A percentile compares a stretch with the other conserved stretches of the same genome.
These are phyloP conservation scores for Chytriomyces sp. DNA, from an alignment of 192 early-diverging fungal species.

Conservation along the genomic window DNA sequence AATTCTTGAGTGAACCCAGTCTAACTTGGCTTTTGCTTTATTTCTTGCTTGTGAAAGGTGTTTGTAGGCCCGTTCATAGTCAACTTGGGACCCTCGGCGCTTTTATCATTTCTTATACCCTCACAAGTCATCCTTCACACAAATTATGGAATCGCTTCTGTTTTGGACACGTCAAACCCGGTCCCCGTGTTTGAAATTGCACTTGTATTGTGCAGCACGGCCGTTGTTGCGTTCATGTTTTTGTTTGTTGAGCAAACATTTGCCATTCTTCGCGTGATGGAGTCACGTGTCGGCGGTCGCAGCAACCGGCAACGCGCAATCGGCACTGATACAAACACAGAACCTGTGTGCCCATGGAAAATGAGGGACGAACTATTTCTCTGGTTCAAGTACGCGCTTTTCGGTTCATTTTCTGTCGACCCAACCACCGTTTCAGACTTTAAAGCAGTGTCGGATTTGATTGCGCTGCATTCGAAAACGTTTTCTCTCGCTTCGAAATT, in stretches of 20 bases:
- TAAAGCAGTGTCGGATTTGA: not conserved
- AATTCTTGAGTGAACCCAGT: no score
- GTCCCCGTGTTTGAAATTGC: no score
- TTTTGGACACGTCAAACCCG: no score
- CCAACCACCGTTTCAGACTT: slow-evolving; percentile 9
- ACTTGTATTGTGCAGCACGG: no score
- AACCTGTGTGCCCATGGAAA: not conserved
- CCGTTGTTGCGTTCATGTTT: slow-evolving; percentile 29
- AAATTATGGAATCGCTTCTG: no score
- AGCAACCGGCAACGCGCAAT: not conserved
- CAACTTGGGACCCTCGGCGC: no score
- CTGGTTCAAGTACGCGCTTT: slow-evolving; percentile 8
- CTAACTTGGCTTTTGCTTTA: no score
- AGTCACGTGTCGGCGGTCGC: slow-evolving; percentile 26
- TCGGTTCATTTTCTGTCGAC: not conserved
- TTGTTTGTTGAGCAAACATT: slow-evolving; percentile 39
- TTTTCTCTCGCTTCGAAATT: slow-evolving; percentile 37
- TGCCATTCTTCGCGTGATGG: slow-evolving; percentile 23
- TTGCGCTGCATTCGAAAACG: slow-evolving; percentile 34
- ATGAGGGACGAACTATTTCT: slow-evolving; percentile 4
- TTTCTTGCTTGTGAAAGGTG: no score
- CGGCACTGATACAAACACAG: not conserved
- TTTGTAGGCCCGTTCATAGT: no score
- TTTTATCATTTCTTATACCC: no score
- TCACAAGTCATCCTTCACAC: no score